Conservation (phyloP, 257 asterid species). For the Vinca minor region DNA sequence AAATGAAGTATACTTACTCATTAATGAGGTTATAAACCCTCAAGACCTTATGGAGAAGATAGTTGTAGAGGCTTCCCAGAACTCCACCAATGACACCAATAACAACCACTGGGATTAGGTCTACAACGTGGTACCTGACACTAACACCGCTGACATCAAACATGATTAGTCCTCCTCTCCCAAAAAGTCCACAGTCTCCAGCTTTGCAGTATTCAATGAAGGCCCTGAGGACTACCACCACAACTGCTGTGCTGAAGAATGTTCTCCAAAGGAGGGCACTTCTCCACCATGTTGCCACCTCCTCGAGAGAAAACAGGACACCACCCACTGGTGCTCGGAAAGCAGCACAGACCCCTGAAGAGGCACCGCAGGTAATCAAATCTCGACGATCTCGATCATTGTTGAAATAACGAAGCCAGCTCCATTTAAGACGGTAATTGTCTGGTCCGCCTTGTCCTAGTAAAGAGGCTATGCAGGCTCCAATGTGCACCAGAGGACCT, state of each 20-base stretch:
- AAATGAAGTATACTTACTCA: conserved; percentile 33
- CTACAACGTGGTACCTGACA: conserved; percentile 48
- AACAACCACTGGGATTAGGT: conserved; percentile 56
- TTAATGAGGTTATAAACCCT: conserved; percentile 68
- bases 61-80: conserved; percentile 77
- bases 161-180: conserved; percentile 83
- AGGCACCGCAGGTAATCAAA: conserved; percentile 74
- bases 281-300: conserved; percentile 99
- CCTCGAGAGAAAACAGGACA: conserved; percentile 75
- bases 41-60: conserved; percentile 69
- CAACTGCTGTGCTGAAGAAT: conserved; percentile 87
- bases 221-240: conserved; percentile 77
- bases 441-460: conserved; percentile 87
- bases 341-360: conserved; percentile 92
- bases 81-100: conserved; percentile 82
- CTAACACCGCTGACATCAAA: conserved; percentile 73
- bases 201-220: conserved; percentile 70
- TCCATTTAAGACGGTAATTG: conserved; percentile 66
- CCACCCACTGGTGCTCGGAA: conserved; percentile 91
- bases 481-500: conserved; percentile 87
- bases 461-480: conserved; percentile 70
- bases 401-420: conserved; percentile 82
- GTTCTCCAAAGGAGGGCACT: conserved; percentile 93
- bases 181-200: conserved; percentile 71
- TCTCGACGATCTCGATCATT: conserved; percentile 84